A percentile compares a stretch with the other conserved stretches of the same genome.
Conservation (phyloP, 495 filamentous ascomycete genomes). For the Trichoderma gamsii region DNA sequence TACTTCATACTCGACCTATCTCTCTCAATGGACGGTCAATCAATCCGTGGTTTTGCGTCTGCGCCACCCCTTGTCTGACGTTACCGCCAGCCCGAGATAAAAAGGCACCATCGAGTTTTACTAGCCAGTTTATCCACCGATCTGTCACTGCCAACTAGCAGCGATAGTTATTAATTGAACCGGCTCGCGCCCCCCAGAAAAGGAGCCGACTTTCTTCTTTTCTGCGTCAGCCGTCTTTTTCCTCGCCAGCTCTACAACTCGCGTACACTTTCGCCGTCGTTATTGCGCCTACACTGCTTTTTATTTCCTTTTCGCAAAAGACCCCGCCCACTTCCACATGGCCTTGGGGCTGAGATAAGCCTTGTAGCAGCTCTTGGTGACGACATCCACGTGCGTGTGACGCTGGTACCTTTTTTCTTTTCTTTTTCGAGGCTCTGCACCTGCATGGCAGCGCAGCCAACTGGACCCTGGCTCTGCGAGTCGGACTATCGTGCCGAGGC, state of each 20-base stretch:
- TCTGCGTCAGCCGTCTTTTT: too few relatives aligned
- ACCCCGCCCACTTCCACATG: too few relatives aligned
- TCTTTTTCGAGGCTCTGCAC: background rate
- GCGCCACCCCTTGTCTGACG: background rate
- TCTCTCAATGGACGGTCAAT: background rate
- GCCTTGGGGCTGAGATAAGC: too few relatives aligned
- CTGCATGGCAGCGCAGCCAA: constrained; percentile 2
- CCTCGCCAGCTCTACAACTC: too few relatives aligned
- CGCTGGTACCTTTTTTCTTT: background rate
- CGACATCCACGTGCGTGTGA: constrained; percentile 1
- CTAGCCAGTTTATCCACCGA: constrained; percentile 2
- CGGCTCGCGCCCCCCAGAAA: too few relatives aligned
- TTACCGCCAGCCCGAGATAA: background rate
- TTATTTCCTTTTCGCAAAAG: too few relatives aligned
- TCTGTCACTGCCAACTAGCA: background rate
- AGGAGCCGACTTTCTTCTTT: too few relatives aligned
- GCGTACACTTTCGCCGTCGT: too few relatives aligned
- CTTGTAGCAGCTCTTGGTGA: background rate
- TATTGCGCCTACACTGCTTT: too few relatives aligned
- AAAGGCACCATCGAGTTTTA: background rate
- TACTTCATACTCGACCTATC: background rate
- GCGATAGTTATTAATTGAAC: too few relatives aligned
- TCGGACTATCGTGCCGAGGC: background rate
- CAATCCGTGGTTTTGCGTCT: background rate
- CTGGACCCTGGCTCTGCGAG: background rate